A percentile compares a stretch with the other conserved stretches of the same genome.
phyloP scores from a whole-genome alignment of 2,329 filamentous ascomycete genomes.

The Bipolaris gigantea region DNA sequence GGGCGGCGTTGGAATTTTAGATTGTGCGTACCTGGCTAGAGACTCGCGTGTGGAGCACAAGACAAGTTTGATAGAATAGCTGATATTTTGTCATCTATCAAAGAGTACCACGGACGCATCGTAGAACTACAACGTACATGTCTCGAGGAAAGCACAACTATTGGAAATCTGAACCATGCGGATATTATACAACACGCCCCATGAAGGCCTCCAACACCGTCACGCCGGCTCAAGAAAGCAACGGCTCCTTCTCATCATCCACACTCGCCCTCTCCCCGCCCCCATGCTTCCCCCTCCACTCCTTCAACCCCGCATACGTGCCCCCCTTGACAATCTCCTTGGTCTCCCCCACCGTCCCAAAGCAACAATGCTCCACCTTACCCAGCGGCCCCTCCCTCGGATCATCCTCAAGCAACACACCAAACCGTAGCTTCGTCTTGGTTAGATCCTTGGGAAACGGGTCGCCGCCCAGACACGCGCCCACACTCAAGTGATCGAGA shows the following conservation, averaged over 20 bases:
- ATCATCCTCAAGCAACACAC: constrained; percentile 44
- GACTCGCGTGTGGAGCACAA: neutral
- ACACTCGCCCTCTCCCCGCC: neutral
- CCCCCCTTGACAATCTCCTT: constrained; percentile 44
- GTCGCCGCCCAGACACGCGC: constrained; percentile 46
- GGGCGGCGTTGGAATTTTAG: constrained; percentile 17
- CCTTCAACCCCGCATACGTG: constrained; percentile 39
- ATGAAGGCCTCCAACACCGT: neutral
- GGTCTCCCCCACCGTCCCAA: constrained; percentile 44
- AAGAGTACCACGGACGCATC: no score
- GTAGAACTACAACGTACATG: neutral
- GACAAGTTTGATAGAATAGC: neutral
- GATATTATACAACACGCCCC: no score
- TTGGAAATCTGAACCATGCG: no score
- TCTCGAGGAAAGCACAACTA: no score
- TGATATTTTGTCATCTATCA: no score
- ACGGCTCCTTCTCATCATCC: neutral
- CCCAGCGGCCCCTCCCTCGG: constrained; percentile 36
- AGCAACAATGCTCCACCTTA: constrained; percentile 44
- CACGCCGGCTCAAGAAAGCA: neutral
- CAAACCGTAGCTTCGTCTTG: constrained; percentile 45
- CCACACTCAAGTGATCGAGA: constrained; percentile 44
- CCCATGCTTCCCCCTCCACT: neutral
- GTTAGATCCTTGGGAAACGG: constrained; percentile 46
- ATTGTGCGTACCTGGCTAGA: neutral